Evolutionary conservation across 129 eudicot genomes (phyloP).

Genomic region (Escallonia herrerae): DNA sequence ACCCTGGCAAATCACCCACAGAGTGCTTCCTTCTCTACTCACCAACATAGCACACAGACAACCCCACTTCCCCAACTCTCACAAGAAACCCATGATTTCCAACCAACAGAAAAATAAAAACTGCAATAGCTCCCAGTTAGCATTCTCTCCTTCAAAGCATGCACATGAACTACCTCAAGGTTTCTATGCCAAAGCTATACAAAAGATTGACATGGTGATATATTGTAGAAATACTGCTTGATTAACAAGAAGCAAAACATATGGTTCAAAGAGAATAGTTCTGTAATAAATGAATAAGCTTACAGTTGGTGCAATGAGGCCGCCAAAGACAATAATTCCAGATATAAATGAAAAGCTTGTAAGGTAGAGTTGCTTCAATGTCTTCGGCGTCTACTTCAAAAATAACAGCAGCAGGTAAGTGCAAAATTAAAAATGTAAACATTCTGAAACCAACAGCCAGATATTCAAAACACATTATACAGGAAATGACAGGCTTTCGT

Average conservation of each 20-base stretch:
- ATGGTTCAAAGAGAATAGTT: too few species aligned
- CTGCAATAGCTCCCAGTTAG: background rate
- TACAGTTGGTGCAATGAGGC: constrained; percentile 89
- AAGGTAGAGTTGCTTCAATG: constrained; percentile 86
- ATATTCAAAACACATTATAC: background rate
- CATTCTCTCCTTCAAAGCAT: background rate
- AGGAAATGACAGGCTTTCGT: background rate
- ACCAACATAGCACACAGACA: background rate
- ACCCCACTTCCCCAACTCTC: background rate
- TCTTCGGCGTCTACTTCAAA: constrained; percentile 69
- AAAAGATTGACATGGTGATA: too few species aligned
- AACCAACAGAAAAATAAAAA: background rate
- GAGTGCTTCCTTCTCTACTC: background rate
- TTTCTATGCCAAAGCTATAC: background rate
- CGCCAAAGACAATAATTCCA: constrained; percentile 90
- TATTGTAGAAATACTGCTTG: too few species aligned
- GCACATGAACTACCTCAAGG: background rate
- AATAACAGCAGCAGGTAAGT: constrained; percentile 1
- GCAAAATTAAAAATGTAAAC: background rate
- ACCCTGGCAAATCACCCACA: background rate
- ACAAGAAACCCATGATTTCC: background rate
- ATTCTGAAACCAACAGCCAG: background rate
- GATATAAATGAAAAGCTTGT: constrained; percentile 91
- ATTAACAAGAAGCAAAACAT: too few species aligned
- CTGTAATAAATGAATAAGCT: constrained; percentile 20